Evolutionary conservation across 306 rosid genomes (phyloP).

Genomic region (Vicia sativa): DNA sequence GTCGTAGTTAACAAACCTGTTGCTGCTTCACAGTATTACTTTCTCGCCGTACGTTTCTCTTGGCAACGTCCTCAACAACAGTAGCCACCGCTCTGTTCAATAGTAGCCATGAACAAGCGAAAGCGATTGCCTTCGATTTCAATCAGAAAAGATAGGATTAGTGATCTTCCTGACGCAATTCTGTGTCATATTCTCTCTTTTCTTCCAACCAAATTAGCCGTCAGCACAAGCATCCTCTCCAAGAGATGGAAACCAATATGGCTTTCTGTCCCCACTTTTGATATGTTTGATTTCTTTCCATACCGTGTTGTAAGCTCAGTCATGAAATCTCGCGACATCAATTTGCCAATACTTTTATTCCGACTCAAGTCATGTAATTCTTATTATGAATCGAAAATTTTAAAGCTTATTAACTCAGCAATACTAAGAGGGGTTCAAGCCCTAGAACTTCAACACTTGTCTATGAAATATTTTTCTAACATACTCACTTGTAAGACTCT

Average conservation of each 20-base stretch:
- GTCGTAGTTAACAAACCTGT: no score
- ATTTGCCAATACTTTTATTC: neutral
- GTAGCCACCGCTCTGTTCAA: no score
- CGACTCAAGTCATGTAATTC: no score
- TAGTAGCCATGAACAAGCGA: no score
- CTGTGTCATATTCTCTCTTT: neutral
- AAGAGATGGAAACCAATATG: neutral
- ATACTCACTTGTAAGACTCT: neutral
- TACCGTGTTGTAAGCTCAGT: neutral
- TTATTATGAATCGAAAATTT: no score
- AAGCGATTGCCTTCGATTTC: no score
- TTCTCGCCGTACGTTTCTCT: no score
- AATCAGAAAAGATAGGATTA: no score
- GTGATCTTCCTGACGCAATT: neutral
- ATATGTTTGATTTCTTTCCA: neutral
- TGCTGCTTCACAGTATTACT: no score
- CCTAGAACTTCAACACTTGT: neutral
- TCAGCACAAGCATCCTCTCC: neutral
- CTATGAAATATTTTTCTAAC: neutral
- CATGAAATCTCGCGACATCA: neutral
- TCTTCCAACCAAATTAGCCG: neutral
- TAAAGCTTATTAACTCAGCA: no score
- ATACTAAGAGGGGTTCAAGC: neutral
- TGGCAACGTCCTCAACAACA: no score
- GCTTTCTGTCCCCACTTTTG: neutral